Base-by-base conservation (phyloP, 73 alveolate species). In the Uronychia binucleata region DNA sequence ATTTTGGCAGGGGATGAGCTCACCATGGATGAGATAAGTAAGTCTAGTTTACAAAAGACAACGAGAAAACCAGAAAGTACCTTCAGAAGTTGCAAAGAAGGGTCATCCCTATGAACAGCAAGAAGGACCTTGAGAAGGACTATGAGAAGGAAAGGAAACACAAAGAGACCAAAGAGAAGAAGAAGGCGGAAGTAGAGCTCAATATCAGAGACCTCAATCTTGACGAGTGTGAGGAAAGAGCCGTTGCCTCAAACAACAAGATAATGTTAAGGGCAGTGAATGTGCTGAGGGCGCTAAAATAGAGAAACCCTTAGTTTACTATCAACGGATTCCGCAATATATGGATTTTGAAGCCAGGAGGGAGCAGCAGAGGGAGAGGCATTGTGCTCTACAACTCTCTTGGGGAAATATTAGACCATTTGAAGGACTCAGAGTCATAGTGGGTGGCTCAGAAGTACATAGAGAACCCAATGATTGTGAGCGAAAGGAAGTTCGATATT, bases 261-360 rank as follows among this genome's bases (percentile, higher is more conserved):
- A 83, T 77, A 58, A 46, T 77, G 87, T 77, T 84, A 77, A 91
- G 83, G 87, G 60, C 85, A n/a, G 81, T 89, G 74, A 85, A 91
- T 58, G 87, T 96, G 32, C 77, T 94, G 33, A 91, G 88, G 13
- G 88, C 85, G 58, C 86, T 97, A 5, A 96, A 94, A 34, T 87
- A 94, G 81, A 93, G 97, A 80, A 96, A 85, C 85, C 99, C 99
- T n/a, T 95, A 98, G 85, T 92, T 81, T 78, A 86, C 82, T 25
- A 88, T 98, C 31, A 93, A 95, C 58, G 99, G 99, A 46, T 86
- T 83, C 31, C 90, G 91, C 77, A 98, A 98, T 87, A 94, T 98
- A 30, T 98, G 99, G 99, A 98, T 98, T 84, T 95, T 98, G 28
- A 98, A 98, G 80, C 99, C 99, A 29, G 98, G 99, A 30, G 99